A percentile compares a stretch with the other conserved stretches of the same genome.
These are phyloP conservation scores for Candida nemodendra DNA, from an alignment of 805 yeast species.

Conservation along the genomic window DNA sequence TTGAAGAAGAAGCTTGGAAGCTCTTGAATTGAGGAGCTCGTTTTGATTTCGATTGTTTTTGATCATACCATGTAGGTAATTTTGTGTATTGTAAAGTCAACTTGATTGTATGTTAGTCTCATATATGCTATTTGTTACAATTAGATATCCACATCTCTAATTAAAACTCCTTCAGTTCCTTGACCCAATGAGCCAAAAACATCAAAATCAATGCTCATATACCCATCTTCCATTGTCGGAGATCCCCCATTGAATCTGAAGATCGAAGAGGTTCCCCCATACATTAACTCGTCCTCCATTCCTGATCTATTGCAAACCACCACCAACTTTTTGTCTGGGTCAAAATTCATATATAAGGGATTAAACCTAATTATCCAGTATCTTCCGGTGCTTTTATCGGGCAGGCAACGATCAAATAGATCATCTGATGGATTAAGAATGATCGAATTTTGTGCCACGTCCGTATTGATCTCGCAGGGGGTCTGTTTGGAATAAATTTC, in stretches of 20 bases:
- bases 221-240: conserved; percentile 20
- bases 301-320: conserved; percentile 75
- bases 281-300: conserved; percentile 64
- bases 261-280: conserved; percentile 66
- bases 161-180: conserved; percentile 63
- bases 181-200: conserved; percentile 57
- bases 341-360: conserved; percentile 25
- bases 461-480: conserved; percentile 22
- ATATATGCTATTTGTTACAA: not conserved
- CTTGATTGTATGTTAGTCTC: not conserved
- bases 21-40: not conserved
- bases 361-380: conserved; percentile 73
- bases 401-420: conserved; percentile 12
- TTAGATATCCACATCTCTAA: conserved; percentile 53
- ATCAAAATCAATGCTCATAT: conserved; percentile 41
- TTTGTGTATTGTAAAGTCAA: conserved; percentile 2
- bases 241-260: conserved; percentile 49
- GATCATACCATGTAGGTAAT: too few species aligned
- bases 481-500: conserved; percentile 18
- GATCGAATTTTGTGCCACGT: conserved; percentile 2
- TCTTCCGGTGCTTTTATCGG: conserved; percentile 28
- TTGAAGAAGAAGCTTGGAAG: conserved; percentile 14
- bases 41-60: too few species aligned
- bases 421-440: conserved; percentile 7
- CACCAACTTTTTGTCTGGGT: conserved; percentile 30